Evolutionary conservation across 2,329 filamentous ascomycete genomes (phyloP).

Genomic region (Ceratocystiopsis minuta): DNA sequence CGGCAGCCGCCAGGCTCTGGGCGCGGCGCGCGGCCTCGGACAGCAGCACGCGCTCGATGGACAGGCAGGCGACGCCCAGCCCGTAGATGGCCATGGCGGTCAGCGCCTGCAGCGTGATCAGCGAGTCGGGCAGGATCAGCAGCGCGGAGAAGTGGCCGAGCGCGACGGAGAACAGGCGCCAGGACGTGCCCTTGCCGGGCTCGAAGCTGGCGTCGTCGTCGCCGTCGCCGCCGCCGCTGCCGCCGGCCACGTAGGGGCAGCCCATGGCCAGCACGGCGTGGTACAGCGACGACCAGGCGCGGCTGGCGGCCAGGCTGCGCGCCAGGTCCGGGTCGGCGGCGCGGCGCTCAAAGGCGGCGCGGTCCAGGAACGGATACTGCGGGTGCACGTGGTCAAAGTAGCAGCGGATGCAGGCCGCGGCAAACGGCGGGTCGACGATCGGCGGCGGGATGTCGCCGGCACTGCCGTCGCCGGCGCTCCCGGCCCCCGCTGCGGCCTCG

Average conservation of each 20-base stretch:
- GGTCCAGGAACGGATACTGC: slow-evolving; percentile 23
- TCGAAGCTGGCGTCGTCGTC: slow-evolving; percentile 16
- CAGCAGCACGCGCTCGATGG: slow-evolving; percentile 16
- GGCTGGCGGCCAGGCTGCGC: slow-evolving; percentile 12
- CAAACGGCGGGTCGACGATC: slow-evolving; percentile 1
- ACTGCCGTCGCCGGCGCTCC: too few species aligned
- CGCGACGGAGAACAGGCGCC: slow-evolving; percentile 21
- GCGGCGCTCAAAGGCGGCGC: slow-evolving; percentile 17
- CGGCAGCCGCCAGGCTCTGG: slow-evolving; percentile 12
- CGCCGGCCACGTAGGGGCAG: slow-evolving; percentile 13
- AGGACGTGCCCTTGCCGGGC: slow-evolving; percentile 19
- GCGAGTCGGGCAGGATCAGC: slow-evolving; percentile 14
- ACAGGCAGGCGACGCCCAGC: slow-evolving; percentile 13
- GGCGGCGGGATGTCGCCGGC: too few species aligned
- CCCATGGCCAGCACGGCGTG: slow-evolving; percentile 21
- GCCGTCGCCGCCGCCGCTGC: slow-evolving; percentile 9
- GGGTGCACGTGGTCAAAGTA: slow-evolving; percentile 23
- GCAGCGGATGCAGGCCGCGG: slow-evolving; percentile 7
- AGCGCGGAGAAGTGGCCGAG: slow-evolving; percentile 19
- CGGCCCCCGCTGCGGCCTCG: too few species aligned
- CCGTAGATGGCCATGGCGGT: slow-evolving; percentile 16
- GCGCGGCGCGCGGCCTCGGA: slow-evolving; percentile 15
- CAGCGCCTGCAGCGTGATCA: slow-evolving; percentile 15
- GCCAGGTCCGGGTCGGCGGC: slow-evolving; percentile 9
- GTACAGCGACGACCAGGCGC: slow-evolving; percentile 21